Base-by-base conservation (phyloP, 83 land plant species). In the Diphasiastrum complanatum region DNA sequence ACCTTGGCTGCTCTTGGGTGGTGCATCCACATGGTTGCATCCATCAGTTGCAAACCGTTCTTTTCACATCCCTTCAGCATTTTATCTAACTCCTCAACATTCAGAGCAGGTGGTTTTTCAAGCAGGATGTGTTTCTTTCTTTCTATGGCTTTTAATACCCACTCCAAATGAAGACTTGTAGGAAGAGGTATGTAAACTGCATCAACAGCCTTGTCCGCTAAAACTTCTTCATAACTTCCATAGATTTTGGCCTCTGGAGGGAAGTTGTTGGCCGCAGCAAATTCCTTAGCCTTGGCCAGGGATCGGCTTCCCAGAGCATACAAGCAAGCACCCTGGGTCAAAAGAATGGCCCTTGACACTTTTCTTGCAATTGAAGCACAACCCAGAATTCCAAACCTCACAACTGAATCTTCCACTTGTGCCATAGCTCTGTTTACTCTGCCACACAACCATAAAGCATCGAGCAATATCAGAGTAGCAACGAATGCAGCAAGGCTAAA, bases 21-120 rank as follows among this genome's bases (percentile, higher is more conserved):
- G 47, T 89, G 96, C 78, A 81, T 65, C 83, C 82, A 89, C 96
- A 89, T 89, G n/a, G 91, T 89, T 20, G 75, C 76, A 53, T 89
- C 96, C 95, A 89, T 89, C 36, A 85, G 61, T 78, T 85, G 91
- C 38, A 89, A 69, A 2, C 78, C 78, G 27, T 73, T 70, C 20
- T 31, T 34, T 37, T 75, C 79, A 37, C 87, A 72, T 0, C 77
- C 88, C 24, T 55, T 68, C 10, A 79, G 35, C 16, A 89, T 81
- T 54, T 1, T 6, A 35, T 89, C 96, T 40, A 89, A 51, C 34
- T 83, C 85, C 24, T 65, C 67, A 5, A 60, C 78, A 63, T 57
- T 33, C 12, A 70, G 29, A 4, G 96, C 91, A 24, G 75, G 73
- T 22, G 91, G 87, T 85, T 89, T 89, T 81, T 89, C 96, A 50